These are phyloP conservation scores for Cadophora malorum DNA, from an alignment of 2,329 filamentous ascomycete species.

Conservation along the genomic window DNA sequence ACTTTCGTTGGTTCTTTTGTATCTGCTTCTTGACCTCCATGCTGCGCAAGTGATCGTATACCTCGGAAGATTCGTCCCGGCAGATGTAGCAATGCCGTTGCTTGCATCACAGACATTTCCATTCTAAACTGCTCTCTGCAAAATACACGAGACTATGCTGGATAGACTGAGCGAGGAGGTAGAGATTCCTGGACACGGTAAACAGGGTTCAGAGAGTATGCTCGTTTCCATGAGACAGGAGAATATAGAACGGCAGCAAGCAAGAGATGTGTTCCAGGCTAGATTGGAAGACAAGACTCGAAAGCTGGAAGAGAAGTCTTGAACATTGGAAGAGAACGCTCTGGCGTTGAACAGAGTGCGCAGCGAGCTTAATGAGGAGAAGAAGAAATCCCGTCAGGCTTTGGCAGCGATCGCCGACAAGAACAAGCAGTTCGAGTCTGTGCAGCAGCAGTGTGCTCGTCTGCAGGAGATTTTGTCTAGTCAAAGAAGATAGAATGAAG, in stretches of 20 bases:
- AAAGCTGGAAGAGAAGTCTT: constrained; percentile 11
- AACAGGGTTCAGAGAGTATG: neutral
- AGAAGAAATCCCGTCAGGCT: neutral
- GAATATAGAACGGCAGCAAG: neutral
- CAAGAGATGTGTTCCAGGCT: neutral
- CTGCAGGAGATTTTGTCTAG: neutral
- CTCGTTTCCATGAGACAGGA: neutral
- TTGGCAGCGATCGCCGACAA: neutral
- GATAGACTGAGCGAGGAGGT: neutral
- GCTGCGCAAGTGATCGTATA: constrained; percentile 14
- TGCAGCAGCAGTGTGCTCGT: constrained; percentile 21
- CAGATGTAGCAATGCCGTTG: constrained; percentile 26
- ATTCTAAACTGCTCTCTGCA: constrained; percentile 19
- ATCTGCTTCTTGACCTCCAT: constrained; percentile 9
- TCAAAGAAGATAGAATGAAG: neutral
- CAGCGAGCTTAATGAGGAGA: constrained; percentile 15
- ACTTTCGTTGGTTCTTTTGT: constrained; percentile 2
- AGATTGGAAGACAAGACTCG: constrained; percentile 12
- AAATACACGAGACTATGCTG: no score
- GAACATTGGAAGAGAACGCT: neutral
- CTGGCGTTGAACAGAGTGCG: neutral
- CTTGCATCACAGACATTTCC: constrained; percentile 21
- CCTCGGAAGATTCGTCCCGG: neutral
- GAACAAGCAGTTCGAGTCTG: constrained; percentile 15
- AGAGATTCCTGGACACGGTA: neutral